phyloP scores from a whole-genome alignment of 768 basidiomycete genomes.

The Rhizopogon rudus region DNA sequence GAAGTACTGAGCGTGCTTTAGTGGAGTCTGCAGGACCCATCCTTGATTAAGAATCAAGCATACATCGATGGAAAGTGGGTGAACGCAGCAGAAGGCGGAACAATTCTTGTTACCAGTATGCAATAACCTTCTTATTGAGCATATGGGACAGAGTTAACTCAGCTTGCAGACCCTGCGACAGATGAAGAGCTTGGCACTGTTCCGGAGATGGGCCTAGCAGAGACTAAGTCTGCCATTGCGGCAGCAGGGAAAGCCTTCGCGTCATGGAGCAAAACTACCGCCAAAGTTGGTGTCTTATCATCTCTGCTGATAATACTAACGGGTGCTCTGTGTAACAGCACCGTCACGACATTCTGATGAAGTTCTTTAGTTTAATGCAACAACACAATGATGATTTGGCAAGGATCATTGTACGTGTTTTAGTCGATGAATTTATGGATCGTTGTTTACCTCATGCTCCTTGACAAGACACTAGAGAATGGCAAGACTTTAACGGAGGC shows the following conservation, averaged over 20 bases:
- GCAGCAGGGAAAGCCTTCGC: constrained; percentile 79
- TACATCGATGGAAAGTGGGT: constrained; percentile 87
- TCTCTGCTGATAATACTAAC: background rate
- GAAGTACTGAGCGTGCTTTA: constrained; percentile 18
- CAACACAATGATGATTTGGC: constrained; percentile 85
- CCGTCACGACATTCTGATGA: constrained; percentile 80
- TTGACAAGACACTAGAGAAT: constrained; percentile 81
- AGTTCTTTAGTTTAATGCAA: constrained; percentile 73
- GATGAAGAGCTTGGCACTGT: constrained; percentile 77
- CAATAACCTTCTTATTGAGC: constrained; percentile 5
- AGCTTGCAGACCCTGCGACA: constrained; percentile 76
- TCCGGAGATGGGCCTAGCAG: constrained; percentile 84
- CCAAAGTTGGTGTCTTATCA: constrained; percentile 52
- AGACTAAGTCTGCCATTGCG: constrained; percentile 80
- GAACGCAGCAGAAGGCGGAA: constrained; percentile 68
- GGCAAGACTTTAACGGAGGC: constrained; percentile 87
- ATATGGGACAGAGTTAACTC: background rate
- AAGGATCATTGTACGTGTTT: constrained; percentile 67
- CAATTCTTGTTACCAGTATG: constrained; percentile 74
- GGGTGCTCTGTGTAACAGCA: constrained; percentile 35
- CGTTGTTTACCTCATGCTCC: constrained; percentile 6
- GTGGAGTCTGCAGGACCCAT: constrained; percentile 76
- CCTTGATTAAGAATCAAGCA: constrained; percentile 69
- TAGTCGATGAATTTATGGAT: background rate
- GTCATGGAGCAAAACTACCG: constrained; percentile 83